Evolutionary conservation across 1,284 basidiomycete genomes (phyloP), one percentile per base, ranked within the genome.

Genomic region (Wolfiporia cocos): DNA sequence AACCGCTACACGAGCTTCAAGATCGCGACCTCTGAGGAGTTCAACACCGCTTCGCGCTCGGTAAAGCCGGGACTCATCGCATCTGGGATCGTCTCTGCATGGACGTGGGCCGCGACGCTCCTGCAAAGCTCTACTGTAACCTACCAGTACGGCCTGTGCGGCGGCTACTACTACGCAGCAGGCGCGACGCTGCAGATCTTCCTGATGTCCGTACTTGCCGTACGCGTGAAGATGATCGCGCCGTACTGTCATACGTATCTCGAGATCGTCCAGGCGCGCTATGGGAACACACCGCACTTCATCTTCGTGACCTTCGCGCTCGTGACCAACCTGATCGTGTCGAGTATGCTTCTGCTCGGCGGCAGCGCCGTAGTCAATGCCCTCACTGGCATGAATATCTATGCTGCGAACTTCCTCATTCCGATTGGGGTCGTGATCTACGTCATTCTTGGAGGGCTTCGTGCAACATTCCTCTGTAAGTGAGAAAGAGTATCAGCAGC

Each of bases 41-140:
- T 73, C 57, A 71, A 64, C 44, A 66, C 65, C 3, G 73, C 73
- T 0, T 58, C 55, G 36, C 56, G 58, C 31, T 64, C 62, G 19
- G 59, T 73, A 30, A 73, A 72, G 41, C 74, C 77, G 0, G 77
- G 75, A 1, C 58, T 80, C 17, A 73, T 78, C 33, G 76, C 76
- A 0, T 67, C 70, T 6, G 75, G 73, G 29, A 74, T 78, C 44
- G 71, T 76, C 28, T 67, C 57, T 3, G 61, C 62, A 15, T 66
- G 63, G 54, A 64, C 63, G 5, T 57, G 61, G 54, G 59, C 62
- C 4, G 56, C 58, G 5, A 63, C 60, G 18, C 50, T 63, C 15
- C 46, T 62, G 5, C 67, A 69, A 42, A 60, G 56, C 24, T 61
- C 62, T 6, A 62, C 66, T 1, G 61, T 68, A 14, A 64, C 59